These are phyloP conservation scores for Inga laurina DNA, from an alignment of 306 rosid species.

Conservation along the genomic window DNA sequence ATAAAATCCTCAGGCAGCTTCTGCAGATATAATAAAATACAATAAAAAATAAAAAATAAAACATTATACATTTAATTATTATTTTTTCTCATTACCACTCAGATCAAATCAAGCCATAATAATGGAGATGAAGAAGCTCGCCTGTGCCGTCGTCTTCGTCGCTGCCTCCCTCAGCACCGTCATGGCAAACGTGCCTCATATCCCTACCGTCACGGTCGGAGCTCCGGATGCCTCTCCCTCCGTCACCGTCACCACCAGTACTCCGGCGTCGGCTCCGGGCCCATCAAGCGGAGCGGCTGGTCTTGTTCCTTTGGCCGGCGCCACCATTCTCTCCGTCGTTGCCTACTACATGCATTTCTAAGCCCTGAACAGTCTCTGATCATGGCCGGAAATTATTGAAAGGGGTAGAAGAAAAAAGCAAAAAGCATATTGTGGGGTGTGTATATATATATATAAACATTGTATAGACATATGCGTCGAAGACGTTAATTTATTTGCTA, in stretches of 20 bases:
- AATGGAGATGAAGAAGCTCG: slow-evolving; percentile 61
- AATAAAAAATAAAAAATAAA: background rate
- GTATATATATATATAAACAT: background rate
- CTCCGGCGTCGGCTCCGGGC: slow-evolving; percentile 36
- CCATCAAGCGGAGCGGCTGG: slow-evolving; percentile 34
- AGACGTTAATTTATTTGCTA: background rate
- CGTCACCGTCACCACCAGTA: background rate
- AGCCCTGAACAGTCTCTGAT: background rate
- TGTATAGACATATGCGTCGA: background rate
- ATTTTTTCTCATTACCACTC: background rate
- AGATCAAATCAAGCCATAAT: slow-evolving; percentile 4
- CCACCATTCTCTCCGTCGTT: slow-evolving; percentile 48
- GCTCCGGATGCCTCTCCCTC: slow-evolving; percentile 14
- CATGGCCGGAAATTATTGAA: background rate
- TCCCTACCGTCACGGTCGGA: background rate
- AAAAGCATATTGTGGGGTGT: background rate
- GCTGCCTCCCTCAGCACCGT: slow-evolving; percentile 43
- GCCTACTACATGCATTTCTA: slow-evolving; percentile 34
- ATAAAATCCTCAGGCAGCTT: background rate
- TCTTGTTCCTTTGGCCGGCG: slow-evolving; percentile 46
- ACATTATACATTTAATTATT: background rate
- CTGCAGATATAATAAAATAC: background rate
- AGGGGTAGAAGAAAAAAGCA: background rate
- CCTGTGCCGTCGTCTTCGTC: slow-evolving; percentile 40
- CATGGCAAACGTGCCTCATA: slow-evolving; percentile 36